Base-by-base conservation (phyloP, 2,329 filamentous ascomycete species). In the Xylariaceae sp. region DNA sequence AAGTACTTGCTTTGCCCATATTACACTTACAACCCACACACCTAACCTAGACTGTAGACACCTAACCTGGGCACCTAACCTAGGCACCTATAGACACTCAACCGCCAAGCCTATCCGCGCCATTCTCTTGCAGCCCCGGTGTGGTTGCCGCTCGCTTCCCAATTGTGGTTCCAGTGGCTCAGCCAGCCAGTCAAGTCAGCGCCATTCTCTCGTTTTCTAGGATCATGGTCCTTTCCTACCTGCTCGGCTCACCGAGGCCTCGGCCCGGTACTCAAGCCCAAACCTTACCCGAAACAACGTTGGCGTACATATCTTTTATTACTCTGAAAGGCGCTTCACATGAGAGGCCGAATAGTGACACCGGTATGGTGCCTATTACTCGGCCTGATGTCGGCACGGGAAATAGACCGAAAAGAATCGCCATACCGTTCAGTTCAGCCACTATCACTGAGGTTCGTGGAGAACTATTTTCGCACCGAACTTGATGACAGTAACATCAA, bases 241-340 rank as follows among this genome's bases (percentile, higher is more conserved):
- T 48, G 37, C 35, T 51, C 54, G 51, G 51, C 54, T 59, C 54
- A 57, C 57, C 48, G 51, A 59, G 49, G 45, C 32, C 45, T 51
- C 40, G 40, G 26, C 35, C 41, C 29, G 35, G 40, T 51, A 37
- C 50, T 32, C 31, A 44, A 19, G 19, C 19, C 42, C 43, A 32
- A 37, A 46, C 2, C 3, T 40, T 5, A n/a, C n/a, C 39, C 26
- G 39, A 4, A 6, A 35, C 32, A 6, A 40, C 29, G 32, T 34
- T 50, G 8, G 29, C 27, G 3, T 34, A 32, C 43, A 27, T 51
- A 19, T 19, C 19, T 19, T 19, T 19, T 19, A 19, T 19, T 19
- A 19, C 19, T 19, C 19, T 19, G 19, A 19, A 19, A 19, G 19
- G 19, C 46, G 48, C 47, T 29, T 55, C 42, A 47, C 52, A 37